A percentile compares a stretch with the other conserved stretches of the same genome.
phyloP scores from a whole-genome alignment of 352 stramenopile genomes.

The Phytopythium montanum region DNA sequence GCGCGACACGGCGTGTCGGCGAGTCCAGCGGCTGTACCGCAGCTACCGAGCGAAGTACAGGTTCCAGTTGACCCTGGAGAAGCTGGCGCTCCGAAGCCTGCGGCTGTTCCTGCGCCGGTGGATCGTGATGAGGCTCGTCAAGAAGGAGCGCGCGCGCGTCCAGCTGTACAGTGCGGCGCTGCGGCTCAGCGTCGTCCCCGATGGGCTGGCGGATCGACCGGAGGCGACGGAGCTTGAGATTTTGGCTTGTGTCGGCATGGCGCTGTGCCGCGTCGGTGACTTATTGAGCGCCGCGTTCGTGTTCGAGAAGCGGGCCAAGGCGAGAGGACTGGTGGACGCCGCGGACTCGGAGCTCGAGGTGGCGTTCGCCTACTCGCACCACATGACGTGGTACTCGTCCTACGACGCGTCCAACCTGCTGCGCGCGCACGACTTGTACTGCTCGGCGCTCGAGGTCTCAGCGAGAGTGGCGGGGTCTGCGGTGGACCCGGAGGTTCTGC shows the following conservation, averaged over 20 bases:
- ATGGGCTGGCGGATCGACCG: constrained; percentile 1
- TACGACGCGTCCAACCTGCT: constrained; percentile 49
- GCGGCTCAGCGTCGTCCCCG: not conserved
- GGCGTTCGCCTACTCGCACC: constrained; percentile 55
- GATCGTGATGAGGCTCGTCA: constrained; percentile 36
- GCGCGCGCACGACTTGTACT: constrained; percentile 48
- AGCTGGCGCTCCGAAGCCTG: constrained; percentile 29
- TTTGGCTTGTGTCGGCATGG: constrained; percentile 32
- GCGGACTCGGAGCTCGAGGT: constrained; percentile 14
- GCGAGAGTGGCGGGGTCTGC: constrained; percentile 1
- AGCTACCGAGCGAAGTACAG: constrained; percentile 18
- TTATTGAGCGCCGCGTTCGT: constrained; percentile 58
- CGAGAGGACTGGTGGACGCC: constrained; percentile 10
- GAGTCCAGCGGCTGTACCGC: constrained; percentile 45
- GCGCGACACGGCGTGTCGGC: constrained; percentile 22
- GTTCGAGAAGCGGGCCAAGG: constrained; percentile 29
- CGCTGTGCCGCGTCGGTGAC: constrained; percentile 35
- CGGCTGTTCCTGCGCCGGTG: constrained; percentile 34
- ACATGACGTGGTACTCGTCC: constrained; percentile 62
- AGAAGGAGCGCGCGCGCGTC: constrained; percentile 35
- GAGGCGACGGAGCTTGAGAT: constrained; percentile 29
- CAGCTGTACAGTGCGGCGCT: constrained; percentile 22
- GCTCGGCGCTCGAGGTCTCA: constrained; percentile 17
- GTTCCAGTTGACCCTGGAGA: constrained; percentile 31
- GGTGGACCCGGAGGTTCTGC: constrained; percentile 42